Evolutionary conservation across 2,329 filamentous ascomycete species (phyloP).

Genomic region (Didymella keratinophila): DNA sequence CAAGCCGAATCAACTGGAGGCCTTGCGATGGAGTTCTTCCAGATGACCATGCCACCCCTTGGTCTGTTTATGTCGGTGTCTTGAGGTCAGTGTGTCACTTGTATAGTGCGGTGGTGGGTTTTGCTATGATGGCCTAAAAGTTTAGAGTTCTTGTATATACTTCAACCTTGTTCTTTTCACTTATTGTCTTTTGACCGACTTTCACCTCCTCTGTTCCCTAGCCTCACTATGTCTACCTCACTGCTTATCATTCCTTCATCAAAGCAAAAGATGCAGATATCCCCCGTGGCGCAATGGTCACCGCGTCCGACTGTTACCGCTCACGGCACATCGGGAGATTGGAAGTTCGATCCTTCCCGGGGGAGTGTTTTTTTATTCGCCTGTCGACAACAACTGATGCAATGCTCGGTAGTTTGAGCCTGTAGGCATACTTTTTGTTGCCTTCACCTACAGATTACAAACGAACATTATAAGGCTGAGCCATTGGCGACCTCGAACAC

Average conservation of each 20-base stretch:
- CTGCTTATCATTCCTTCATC: neutral
- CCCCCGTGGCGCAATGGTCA: conserved; percentile 1
- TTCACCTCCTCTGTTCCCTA: neutral
- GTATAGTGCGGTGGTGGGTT: conserved; percentile 2
- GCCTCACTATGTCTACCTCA: neutral
- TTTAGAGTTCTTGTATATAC: conserved; percentile 18
- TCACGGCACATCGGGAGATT: conserved; percentile 14
- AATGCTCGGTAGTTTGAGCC: neutral
- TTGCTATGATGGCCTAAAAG: conserved; percentile 11
- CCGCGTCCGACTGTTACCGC: conserved; percentile 2
- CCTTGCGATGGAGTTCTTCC: conserved; percentile 40
- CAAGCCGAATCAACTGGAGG: conserved; percentile 33
- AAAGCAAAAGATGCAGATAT: neutral
- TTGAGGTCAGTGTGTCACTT: conserved; percentile 6
- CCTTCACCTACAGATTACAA: neutral
- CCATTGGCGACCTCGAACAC: neutral
- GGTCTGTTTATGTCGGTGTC: conserved; percentile 35
- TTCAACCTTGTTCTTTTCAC: conserved; percentile 11
- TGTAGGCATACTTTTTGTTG: neutral
- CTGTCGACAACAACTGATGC: neutral
- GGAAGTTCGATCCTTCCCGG: conserved; percentile 17
- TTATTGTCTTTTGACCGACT: neutral
- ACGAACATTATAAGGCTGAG: neutral
- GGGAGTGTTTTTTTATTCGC: neutral
- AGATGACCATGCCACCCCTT: conserved; percentile 32